A percentile compares a stretch with the other conserved stretches of the same genome.
Conservation (phyloP, 1,284 basidiomycete species). For the Cystodermella granulosa region DNA sequence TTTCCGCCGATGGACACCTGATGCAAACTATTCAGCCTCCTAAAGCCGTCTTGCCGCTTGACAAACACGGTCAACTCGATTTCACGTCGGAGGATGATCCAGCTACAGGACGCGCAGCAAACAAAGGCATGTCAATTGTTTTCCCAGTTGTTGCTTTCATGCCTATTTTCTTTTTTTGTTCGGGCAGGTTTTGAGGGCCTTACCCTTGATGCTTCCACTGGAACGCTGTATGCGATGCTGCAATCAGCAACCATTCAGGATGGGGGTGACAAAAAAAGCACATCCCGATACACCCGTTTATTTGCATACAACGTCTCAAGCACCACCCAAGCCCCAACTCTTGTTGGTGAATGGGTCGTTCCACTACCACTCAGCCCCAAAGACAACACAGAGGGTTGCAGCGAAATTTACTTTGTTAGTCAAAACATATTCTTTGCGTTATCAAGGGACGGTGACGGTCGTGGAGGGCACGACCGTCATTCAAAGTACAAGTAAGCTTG, state of each 20-base stretch:
- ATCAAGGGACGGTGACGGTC: constrained; percentile 58
- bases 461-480: constrained; percentile 48
- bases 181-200: constrained; percentile 58
- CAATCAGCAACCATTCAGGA: constrained; percentile 65
- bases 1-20: constrained; percentile 40
- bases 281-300: constrained; percentile 51
- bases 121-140: constrained; percentile 29
- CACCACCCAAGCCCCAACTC: constrained; percentile 27
- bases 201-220: constrained; percentile 49
- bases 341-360: constrained; percentile 60
- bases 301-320: constrained; percentile 52
- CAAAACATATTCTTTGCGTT: constrained; percentile 54
- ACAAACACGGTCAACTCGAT: constrained; percentile 45
- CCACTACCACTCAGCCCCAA: constrained; percentile 54
- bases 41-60: constrained; percentile 43
- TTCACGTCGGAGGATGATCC: constrained; percentile 55
- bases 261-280: constrained; percentile 47
- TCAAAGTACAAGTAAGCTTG: constrained; percentile 55
- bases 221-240: constrained; percentile 56
- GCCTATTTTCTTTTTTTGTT: not conserved
- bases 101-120: constrained; percentile 42
- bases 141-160: not conserved
- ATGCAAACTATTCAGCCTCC: constrained; percentile 60
- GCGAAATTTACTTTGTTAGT: constrained; percentile 57
- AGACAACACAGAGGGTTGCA: constrained; percentile 50